A percentile compares a stretch with the other conserved stretches of the same genome.
These are phyloP conservation scores for Gaeumannomyces tritici DNA, from an alignment of 2,329 filamentous ascomycete species.

Conservation along the genomic window DNA sequence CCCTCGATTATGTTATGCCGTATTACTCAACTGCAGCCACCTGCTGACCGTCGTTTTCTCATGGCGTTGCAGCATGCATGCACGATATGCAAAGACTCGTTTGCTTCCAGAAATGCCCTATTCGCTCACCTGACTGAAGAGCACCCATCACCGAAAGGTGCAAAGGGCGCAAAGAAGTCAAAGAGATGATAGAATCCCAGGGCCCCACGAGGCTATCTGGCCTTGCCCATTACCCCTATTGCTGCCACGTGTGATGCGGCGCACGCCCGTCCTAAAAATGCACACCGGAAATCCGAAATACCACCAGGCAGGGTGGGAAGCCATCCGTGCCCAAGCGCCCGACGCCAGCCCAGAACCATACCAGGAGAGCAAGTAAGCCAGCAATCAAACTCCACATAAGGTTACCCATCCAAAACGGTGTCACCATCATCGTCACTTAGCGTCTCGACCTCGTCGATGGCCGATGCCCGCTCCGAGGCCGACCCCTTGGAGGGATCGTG, in stretches of 20 bases:
- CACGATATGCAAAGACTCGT: constrained; percentile 1
- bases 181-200: constrained; percentile 1
- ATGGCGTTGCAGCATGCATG: background rate
- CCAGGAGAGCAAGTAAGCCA: background rate
- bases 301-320: background rate
- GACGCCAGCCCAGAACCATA: background rate
- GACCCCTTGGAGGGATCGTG: constrained; percentile 50
- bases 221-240: background rate
- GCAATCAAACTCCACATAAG: background rate
- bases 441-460: constrained; percentile 82
- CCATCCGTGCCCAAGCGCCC: background rate
- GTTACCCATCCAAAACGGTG: constrained; percentile 19
- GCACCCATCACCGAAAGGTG: background rate
- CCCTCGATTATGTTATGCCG: background rate
- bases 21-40: background rate
- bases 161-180: constrained; percentile 1
- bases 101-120: constrained; percentile 3
- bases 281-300: background rate
- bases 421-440: constrained; percentile 62
- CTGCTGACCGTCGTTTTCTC: background rate
- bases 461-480: constrained; percentile 53
- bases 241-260: background rate
- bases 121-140: constrained; percentile 4
- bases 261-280: background rate
- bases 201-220: background rate